phyloP scores from a whole-genome alignment of 176 grass and related monocot genomes.

The Oryza longistaminata region DNA sequence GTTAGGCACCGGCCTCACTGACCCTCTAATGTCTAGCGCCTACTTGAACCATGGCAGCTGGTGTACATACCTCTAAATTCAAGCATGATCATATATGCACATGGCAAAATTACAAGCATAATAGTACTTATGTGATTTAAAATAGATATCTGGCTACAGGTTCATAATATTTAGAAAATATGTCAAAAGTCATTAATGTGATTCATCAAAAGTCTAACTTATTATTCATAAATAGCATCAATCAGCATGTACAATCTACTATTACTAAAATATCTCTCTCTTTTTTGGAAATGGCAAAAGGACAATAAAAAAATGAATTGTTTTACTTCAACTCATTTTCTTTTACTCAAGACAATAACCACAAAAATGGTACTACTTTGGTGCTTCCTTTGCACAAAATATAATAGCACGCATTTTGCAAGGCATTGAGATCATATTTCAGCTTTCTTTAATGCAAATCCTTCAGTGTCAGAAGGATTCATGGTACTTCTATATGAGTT shows the following conservation, averaged over 20 bases:
- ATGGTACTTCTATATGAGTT: neutral
- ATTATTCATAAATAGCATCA: neutral
- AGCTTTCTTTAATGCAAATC: neutral
- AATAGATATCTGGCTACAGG: neutral
- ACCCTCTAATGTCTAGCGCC: too few species aligned
- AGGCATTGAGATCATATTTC: neutral
- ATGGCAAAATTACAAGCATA: neutral
- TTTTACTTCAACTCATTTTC: slow-evolving; percentile 3
- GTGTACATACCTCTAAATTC: neutral
- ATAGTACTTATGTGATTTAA: slow-evolving; percentile 6
- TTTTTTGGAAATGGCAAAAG: slow-evolving; percentile 25
- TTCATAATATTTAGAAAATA: neutral
- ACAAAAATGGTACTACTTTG: neutral
- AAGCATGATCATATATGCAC: neutral
- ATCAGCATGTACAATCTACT: neutral
- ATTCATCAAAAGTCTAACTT: neutral
- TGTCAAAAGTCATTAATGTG: neutral
- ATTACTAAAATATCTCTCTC: neutral
- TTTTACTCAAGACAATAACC: neutral
- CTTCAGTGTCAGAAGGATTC: neutral
- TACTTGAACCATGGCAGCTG: neutral
- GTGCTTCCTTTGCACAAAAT: neutral
- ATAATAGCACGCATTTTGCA: neutral
- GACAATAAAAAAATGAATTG: neutral
- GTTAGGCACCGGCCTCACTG: too few species aligned